Percentiles rank a stretch among this genome's conserved stretches.
phyloP scores from a whole-genome alignment of 768 basidiomycete genomes.

The Phallus indusiatus region DNA sequence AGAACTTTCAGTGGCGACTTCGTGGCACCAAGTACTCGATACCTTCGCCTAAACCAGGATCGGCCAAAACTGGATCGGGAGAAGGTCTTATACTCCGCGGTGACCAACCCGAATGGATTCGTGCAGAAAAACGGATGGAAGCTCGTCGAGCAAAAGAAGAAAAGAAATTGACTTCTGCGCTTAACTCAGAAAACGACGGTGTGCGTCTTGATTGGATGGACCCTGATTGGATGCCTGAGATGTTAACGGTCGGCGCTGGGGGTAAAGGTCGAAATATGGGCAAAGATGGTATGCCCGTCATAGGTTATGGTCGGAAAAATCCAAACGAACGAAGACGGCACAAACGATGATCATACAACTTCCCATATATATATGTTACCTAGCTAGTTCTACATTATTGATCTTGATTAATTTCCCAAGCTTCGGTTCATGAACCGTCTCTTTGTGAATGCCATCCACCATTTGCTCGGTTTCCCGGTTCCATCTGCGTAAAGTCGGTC shows the following conservation, averaged over 20 bases:
- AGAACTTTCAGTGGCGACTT: slow-evolving; percentile 88
- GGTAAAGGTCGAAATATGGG: slow-evolving; percentile 59
- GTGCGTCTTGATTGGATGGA: slow-evolving; percentile 79
- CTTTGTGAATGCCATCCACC: slow-evolving; percentile 99
- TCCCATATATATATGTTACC: slow-evolving; percentile 16
- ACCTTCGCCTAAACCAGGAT: slow-evolving; percentile 81
- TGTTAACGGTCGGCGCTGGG: slow-evolving; percentile 53
- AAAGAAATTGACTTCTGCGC: slow-evolving; percentile 56
- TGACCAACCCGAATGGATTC: slow-evolving; percentile 82
- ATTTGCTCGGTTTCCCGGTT: slow-evolving; percentile 92
- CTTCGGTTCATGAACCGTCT: slow-evolving; percentile 93
- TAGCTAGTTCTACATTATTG: background rate
- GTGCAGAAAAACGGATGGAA: slow-evolving; percentile 72
- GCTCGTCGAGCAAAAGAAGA: slow-evolving; percentile 72
- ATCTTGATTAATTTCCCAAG: slow-evolving; percentile 55
- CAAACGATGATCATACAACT: slow-evolving; percentile 19
- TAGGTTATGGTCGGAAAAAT: slow-evolving; percentile 84
- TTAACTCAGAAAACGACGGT: slow-evolving; percentile 38
- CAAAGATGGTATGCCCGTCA: slow-evolving; percentile 56
- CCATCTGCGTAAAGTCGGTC: slow-evolving; percentile 90
- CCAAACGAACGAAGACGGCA: slow-evolving; percentile 68
- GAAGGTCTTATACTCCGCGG: slow-evolving; percentile 84
- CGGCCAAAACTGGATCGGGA: slow-evolving; percentile 74
- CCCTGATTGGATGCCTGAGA: slow-evolving; percentile 88
- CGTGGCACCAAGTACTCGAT: slow-evolving; percentile 92